Evolutionary conservation across 1,284 basidiomycete genomes (phyloP).

Genomic region (Cryptococcus depauperatus): DNA sequence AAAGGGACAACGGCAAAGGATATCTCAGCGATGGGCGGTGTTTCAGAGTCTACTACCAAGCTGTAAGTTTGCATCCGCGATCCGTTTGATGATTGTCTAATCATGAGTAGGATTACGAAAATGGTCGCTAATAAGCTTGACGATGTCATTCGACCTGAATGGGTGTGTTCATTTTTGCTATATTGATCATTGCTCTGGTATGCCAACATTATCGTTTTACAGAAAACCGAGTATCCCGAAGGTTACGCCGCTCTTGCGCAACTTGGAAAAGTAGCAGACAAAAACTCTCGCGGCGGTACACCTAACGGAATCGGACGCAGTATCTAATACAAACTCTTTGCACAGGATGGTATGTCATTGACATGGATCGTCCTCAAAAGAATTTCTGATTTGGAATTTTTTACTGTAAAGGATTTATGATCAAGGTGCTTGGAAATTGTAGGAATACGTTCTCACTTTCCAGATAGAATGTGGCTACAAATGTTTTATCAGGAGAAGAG

Average conservation of each 20-base stretch:
- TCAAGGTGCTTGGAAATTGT: too few species aligned
- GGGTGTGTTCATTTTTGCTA: constrained; percentile 26
- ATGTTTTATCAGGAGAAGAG: too few species aligned
- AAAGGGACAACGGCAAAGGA: constrained; percentile 67
- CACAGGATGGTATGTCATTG: too few species aligned
- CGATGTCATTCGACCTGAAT: constrained; percentile 38
- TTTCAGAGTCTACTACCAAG: constrained; percentile 95
- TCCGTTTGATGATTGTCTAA: constrained; percentile 2
- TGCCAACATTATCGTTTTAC: neutral
- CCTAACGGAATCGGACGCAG: too few species aligned
- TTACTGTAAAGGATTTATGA: too few species aligned
- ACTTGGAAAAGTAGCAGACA: constrained; percentile 6
- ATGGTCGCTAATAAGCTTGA: constrained; percentile 33
- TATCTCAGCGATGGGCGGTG: constrained; percentile 87
- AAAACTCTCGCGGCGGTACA: constrained; percentile 13
- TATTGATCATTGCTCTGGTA: neutral
- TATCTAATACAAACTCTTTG: too few species aligned
- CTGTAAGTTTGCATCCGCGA: constrained; percentile 44
- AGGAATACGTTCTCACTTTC: too few species aligned
- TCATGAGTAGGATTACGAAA: constrained; percentile 39
- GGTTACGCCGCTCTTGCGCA: constrained; percentile 8
- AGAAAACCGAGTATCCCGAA: constrained; percentile 10
- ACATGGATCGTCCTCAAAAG: too few species aligned
- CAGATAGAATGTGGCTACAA: too few species aligned
- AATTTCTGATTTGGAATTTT: too few species aligned